These are phyloP conservation scores for Auriscalpium microsporum DNA, from an alignment of 768 basidiomycete genomes.

Conservation along the genomic window DNA sequence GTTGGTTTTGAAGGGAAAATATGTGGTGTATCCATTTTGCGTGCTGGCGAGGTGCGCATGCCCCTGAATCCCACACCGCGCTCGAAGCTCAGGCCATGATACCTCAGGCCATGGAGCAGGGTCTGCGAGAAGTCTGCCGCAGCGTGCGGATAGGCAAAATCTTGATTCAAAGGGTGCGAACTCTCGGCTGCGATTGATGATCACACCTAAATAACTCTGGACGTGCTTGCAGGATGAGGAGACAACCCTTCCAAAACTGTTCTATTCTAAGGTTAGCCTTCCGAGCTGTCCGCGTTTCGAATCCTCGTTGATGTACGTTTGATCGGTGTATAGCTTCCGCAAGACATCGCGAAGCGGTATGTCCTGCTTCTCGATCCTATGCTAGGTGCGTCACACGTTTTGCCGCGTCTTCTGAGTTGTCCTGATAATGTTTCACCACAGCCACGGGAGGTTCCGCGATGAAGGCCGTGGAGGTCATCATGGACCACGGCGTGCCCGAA, in stretches of 20 bases:
- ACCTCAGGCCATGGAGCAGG: slow-evolving; percentile 90
- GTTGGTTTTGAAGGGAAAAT: slow-evolving; percentile 96
- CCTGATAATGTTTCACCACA: slow-evolving; percentile 21
- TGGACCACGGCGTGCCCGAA: slow-evolving; percentile 87
- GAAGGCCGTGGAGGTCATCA: slow-evolving; percentile 92
- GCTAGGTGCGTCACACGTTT: slow-evolving; percentile 55
- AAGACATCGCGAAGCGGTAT: slow-evolving; percentile 86
- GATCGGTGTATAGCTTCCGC: slow-evolving; percentile 57
- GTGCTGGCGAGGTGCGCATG: slow-evolving; percentile 75
- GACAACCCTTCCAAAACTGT: slow-evolving; percentile 86
- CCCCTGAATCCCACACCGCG: background rate
- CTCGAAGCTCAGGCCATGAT: background rate
- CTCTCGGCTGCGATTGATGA: background rate
- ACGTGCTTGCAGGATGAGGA: slow-evolving; percentile 70
- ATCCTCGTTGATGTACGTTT: no score
- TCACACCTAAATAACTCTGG: background rate
- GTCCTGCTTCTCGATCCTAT: slow-evolving; percentile 95
- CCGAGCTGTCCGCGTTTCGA: no score
- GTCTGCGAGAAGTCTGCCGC: slow-evolving; percentile 90
- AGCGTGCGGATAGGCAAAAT: slow-evolving; percentile 96
- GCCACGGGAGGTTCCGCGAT: slow-evolving; percentile 97
- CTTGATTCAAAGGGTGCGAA: slow-evolving; percentile 81
- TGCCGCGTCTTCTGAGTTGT: background rate
- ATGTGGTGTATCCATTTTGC: slow-evolving; percentile 90
- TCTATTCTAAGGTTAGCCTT: slow-evolving; percentile 66